These are phyloP conservation scores for Podospora pseudoanserina DNA, from an alignment of 495 filamentous ascomycete species.

Conservation along the genomic window DNA sequence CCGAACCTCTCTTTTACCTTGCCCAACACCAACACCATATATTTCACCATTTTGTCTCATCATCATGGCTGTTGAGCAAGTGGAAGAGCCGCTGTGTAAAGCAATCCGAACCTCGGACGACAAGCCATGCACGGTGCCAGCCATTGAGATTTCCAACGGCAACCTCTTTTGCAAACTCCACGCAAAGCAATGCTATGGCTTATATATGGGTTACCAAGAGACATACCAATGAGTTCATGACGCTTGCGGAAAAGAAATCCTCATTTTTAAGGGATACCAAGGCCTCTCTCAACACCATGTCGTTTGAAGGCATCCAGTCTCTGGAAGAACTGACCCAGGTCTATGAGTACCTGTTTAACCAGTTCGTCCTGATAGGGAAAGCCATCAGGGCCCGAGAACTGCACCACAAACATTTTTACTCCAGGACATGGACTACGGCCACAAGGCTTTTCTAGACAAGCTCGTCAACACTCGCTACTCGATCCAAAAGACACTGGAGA, in stretches of 20 bases:
- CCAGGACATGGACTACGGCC: slow-evolving; percentile 45
- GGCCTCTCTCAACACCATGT: slow-evolving; percentile 39
- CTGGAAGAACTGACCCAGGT: slow-evolving; percentile 40
- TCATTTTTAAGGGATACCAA: slow-evolving; percentile 34
- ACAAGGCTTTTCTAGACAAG: slow-evolving; percentile 42
- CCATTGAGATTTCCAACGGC: slow-evolving; percentile 36
- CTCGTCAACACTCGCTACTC: slow-evolving; percentile 42
- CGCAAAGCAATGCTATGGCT: slow-evolving; percentile 44
- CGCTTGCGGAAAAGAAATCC: slow-evolving; percentile 34
- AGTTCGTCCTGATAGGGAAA: slow-evolving; percentile 45
- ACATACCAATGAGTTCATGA: slow-evolving; percentile 44
- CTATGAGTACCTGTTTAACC: slow-evolving; percentile 41
- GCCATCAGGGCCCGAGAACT: slow-evolving; percentile 51
- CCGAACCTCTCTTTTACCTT: too few species aligned
- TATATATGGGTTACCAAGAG: slow-evolving; percentile 51
- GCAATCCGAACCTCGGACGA: not conserved
- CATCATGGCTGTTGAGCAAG: not conserved
- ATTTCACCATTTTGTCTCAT: too few species aligned
- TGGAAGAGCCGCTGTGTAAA: not conserved
- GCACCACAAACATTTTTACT: slow-evolving; percentile 53
- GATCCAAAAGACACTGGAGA: slow-evolving; percentile 42
- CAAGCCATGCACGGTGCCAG: slow-evolving; percentile 29
- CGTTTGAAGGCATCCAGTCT: slow-evolving; percentile 37
- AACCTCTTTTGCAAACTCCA: slow-evolving; percentile 49
- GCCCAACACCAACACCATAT: not conserved